Base-by-base conservation (phyloP, 2,329 filamentous ascomycete species). In the Corinectria fuckeliana region DNA sequence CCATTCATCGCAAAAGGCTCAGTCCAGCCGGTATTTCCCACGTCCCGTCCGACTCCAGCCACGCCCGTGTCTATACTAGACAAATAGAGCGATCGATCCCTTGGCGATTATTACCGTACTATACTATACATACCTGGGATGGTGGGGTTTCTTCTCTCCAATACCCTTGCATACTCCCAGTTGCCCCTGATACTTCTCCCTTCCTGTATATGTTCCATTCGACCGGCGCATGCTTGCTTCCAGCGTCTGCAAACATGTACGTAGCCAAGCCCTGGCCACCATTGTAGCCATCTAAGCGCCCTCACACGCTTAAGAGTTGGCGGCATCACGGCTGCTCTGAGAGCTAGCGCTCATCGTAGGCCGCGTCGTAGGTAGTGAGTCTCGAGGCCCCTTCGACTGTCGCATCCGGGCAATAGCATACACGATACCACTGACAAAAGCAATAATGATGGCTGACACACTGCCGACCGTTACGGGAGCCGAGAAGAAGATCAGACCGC, bases 401-500 rank as follows among this genome's bases (percentile, higher is more conserved):
- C 91, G 89, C 65, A 97, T 85, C 83, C 83, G 72, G 44, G 72
- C 74, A 61, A 70, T 70, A 4, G 95, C 85, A 70, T 97, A 99
- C 20, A 99, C 91, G 55, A 98, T 86, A 66, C 95, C 95, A 70
- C 91, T 95, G 69, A 98, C 78, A 76, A 97, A 98, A 32, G 94
- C 95, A 59, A 99, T 85, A 61, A 88, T 83, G 72, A 99, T 98
- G 69, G 95, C 95, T 20, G 92, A 92, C 10, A 97, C 91, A 73
- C 92, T 95, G 69, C 92, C 93, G 62, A 97, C 85, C 0, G 95
- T 98, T 69, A 97, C 91, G 0, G 95, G 93, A 0, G 93, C 93
- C 63, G 95, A 87, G 79, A 99, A 99, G 85, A 99, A 99, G 71
- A 99, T 79, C 38, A 99, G 85, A 25, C 95, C 95, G 64, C 90